Percentiles rank a stretch among this genome's conserved stretches.
phyloP scores from a whole-genome alignment of 2,329 filamentous ascomycete species.

The Sclerotinia borealis region DNA sequence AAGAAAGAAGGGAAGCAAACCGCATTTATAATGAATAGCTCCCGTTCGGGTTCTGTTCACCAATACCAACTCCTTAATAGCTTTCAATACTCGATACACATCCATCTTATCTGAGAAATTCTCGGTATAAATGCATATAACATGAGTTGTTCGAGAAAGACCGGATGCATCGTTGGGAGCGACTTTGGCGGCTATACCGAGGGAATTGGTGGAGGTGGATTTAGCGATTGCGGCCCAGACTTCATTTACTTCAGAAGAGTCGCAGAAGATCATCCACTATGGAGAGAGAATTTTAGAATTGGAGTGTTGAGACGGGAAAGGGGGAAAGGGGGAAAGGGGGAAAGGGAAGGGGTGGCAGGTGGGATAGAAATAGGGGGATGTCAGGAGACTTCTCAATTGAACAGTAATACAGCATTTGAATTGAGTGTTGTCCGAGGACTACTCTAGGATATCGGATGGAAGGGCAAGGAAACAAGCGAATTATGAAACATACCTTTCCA shows the following conservation, averaged over 20 bases:
- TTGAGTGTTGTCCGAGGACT: neutral
- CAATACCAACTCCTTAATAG: slow-evolving; percentile 56
- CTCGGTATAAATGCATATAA: slow-evolving; percentile 74
- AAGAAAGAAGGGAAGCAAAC: slow-evolving; percentile 16
- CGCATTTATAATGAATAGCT: slow-evolving; percentile 67
- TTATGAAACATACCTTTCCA: slow-evolving; percentile 54
- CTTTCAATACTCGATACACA: slow-evolving; percentile 59
- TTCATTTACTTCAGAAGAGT: slow-evolving; percentile 47
- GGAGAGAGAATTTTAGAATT: slow-evolving; percentile 44
- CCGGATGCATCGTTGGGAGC: slow-evolving; percentile 43
- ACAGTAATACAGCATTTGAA: neutral
- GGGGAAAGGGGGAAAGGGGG: neutral
- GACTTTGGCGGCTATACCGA: slow-evolving; percentile 71
- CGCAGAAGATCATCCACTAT: slow-evolving; percentile 75
- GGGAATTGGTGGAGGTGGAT: slow-evolving; percentile 60
- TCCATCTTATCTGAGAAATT: slow-evolving; percentile 67
- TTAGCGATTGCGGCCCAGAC: slow-evolving; percentile 62
- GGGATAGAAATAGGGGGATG: neutral
- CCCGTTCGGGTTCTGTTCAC: slow-evolving; percentile 39
- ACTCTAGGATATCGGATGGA: slow-evolving; percentile 47
- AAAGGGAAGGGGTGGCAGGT: neutral
- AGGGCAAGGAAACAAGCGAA: slow-evolving; percentile 42
- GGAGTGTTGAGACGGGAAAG: neutral
- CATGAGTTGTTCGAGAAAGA: slow-evolving; percentile 39
- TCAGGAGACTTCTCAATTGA: neutral